Evolutionary conservation across 306 rosid genomes (phyloP).

Genomic region (Sesbania bispinosa): DNA sequence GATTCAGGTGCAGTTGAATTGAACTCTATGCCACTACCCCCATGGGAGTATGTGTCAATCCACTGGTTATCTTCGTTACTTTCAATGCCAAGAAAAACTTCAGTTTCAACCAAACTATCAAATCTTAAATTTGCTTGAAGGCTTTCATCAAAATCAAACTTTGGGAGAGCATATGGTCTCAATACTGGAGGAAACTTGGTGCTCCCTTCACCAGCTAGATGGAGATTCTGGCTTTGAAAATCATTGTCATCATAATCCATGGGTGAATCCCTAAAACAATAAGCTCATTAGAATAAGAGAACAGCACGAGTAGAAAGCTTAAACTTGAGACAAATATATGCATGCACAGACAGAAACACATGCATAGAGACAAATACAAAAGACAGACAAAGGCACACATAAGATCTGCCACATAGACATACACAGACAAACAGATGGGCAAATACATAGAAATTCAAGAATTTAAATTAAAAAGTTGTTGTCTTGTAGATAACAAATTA

Average conservation of each 20-base stretch:
- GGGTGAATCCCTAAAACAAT: slow-evolving; percentile 76
- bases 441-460: background rate
- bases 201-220: slow-evolving; percentile 96
- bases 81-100: slow-evolving; percentile 52
- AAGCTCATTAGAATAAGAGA: slow-evolving; percentile 14
- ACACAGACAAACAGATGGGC: background rate
- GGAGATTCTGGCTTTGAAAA: slow-evolving; percentile 97
- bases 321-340: background rate
- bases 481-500: background rate
- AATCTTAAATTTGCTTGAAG: slow-evolving; percentile 88
- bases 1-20: slow-evolving; percentile 61
- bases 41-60: slow-evolving; percentile 95
- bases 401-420: background rate
- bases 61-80: slow-evolving; percentile 64
- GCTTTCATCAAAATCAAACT: slow-evolving; percentile 96
- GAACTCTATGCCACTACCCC: slow-evolving; percentile 80
- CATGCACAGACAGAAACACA: background rate
- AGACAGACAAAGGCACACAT: background rate
- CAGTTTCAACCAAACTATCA: slow-evolving; percentile 88
- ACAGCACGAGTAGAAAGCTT: background rate
- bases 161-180: slow-evolving; percentile 79
- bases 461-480: background rate
- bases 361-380: too few relatives aligned
- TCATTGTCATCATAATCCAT: slow-evolving; percentile 99
- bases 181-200: slow-evolving; percentile 77